These are phyloP conservation scores for Fusarium scirpi DNA, from an alignment of 2,329 filamentous ascomycete genomes.

Conservation along the genomic window DNA sequence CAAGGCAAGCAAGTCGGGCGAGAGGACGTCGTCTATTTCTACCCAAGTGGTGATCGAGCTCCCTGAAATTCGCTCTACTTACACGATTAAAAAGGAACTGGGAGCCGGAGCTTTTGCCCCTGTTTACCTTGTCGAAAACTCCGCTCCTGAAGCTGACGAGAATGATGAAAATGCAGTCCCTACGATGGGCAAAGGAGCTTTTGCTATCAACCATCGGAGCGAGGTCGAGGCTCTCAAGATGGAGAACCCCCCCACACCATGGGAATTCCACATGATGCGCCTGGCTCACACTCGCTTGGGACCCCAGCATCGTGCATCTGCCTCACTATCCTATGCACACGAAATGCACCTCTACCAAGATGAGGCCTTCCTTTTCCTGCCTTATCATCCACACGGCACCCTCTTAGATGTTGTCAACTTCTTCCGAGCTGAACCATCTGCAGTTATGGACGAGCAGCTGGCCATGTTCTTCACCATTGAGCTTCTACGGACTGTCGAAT, in stretches of 20 bases:
- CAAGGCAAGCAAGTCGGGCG: conserved; percentile 68
- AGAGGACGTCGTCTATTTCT: conserved; percentile 70
- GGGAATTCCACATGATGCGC: conserved; percentile 98
- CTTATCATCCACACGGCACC: conserved; percentile 89
- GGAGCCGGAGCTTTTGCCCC: conserved; percentile 95
- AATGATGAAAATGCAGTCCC: conserved; percentile 58
- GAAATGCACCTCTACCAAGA: conserved; percentile 93
- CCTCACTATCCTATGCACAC: conserved; percentile 84
- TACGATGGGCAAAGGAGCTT: conserved; percentile 72
- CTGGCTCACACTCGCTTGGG: conserved; percentile 82
- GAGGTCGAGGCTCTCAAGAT: conserved; percentile 90
- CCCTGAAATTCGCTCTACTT: conserved; percentile 72
- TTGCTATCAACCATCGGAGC: conserved; percentile 67
- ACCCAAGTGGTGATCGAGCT: conserved; percentile 76
- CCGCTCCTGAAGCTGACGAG: conserved; percentile 62
- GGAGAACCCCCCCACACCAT: conserved; percentile 87
- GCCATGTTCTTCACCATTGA: conserved; percentile 97
- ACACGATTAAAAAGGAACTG: conserved; percentile 85
- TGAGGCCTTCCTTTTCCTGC: conserved; percentile 89
- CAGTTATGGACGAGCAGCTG: conserved; percentile 87
- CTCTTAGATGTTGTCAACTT: conserved; percentile 94
- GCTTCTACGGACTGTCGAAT: conserved; percentile 89
- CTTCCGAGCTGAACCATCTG: conserved; percentile 76
- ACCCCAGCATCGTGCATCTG: conserved; percentile 74
- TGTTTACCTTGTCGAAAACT: conserved; percentile 89